These are phyloP conservation scores for Nelumbo lutea DNA, from an alignment of 164 flowering plant species.

Conservation along the genomic window DNA sequence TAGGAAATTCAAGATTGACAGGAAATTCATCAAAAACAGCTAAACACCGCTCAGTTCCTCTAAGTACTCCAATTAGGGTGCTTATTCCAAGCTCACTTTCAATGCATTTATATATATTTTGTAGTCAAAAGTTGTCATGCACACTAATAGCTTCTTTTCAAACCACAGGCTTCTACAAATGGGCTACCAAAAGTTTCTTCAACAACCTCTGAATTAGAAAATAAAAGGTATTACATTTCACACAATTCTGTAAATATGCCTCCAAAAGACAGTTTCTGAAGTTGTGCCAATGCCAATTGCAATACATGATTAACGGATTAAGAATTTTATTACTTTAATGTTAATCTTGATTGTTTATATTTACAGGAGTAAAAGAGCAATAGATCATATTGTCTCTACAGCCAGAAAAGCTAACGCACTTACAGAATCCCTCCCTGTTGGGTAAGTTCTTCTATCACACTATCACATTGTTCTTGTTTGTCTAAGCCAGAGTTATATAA, in stretches of 20 bases:
- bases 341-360: no score
- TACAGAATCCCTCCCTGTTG: no score
- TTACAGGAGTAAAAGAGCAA: no score
- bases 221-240: conserved; percentile 34
- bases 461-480: no score
- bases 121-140: background rate
- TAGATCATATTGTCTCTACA: no score
- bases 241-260: background rate
- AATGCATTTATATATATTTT: background rate
- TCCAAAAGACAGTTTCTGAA: background rate
- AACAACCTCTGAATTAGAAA: conserved; percentile 30
- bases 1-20: conserved; percentile 20
- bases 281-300: no score
- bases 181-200: conserved; percentile 30
- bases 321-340: no score
- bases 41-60: conserved; percentile 23
- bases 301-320: no score
- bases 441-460: no score
- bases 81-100: background rate
- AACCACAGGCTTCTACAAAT: conserved; percentile 45
- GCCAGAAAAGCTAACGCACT: no score
- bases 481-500: no score
- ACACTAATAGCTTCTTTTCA: conserved; percentile 9
- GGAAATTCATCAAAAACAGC: conserved; percentile 21
- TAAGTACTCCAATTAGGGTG: conserved; percentile 32